A percentile compares a stretch with the other conserved stretches of the same genome.
phyloP scores from a whole-genome alignment of 2,329 filamentous ascomycete genomes.

The Aspergillus sp. region DNA sequence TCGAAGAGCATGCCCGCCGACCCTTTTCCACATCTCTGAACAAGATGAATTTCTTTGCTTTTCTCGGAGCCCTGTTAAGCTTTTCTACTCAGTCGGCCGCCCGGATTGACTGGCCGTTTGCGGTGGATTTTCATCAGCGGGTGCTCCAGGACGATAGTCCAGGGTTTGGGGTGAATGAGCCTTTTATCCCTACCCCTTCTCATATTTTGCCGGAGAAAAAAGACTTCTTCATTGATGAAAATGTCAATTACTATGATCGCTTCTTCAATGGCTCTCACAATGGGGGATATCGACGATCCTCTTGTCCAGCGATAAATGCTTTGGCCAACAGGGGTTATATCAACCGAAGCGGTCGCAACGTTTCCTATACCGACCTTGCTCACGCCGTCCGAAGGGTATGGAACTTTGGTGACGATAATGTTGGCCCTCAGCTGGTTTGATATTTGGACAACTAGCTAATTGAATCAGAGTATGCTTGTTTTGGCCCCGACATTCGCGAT shows the following conservation, averaged over 20 bases:
- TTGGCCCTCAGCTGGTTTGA: neutral
- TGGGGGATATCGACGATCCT: neutral
- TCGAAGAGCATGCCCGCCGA: too few species aligned
- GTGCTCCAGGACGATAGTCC: neutral
- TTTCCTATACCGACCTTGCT: neutral
- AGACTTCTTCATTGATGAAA: neutral
- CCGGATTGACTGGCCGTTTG: neutral
- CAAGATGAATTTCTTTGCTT: neutral
- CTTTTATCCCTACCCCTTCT: neutral
- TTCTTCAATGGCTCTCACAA: neutral
- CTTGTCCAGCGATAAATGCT: neutral
- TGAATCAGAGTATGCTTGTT: neutral
- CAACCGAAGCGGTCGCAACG: neutral
- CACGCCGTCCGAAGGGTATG: neutral
- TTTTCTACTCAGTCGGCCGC: neutral
- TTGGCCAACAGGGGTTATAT: neutral
- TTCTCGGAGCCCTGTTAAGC: neutral
- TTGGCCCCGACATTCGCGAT: neutral
- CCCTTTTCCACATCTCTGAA: neutral
- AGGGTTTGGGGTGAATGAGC: neutral
- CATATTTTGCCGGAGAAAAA: neutral
- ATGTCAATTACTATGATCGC: neutral
- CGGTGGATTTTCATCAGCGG: neutral
- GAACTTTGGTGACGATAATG: constrained; percentile 3
- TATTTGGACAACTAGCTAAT: neutral